These are phyloP conservation scores for Candida argentea DNA, from an alignment of 805 yeast species.

Conservation along the genomic window DNA sequence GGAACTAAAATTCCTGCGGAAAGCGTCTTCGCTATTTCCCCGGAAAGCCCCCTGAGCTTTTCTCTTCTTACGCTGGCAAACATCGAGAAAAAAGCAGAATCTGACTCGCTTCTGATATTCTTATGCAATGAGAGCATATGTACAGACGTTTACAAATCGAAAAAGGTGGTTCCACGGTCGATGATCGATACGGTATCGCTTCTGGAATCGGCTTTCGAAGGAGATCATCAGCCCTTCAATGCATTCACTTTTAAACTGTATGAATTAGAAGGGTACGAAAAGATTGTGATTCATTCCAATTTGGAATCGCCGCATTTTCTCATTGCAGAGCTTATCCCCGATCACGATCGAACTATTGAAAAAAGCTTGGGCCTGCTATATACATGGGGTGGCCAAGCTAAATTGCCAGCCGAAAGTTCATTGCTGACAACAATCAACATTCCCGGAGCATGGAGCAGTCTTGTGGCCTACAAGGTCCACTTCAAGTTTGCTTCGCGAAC, in stretches of 20 bases:
- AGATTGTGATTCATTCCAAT: conserved; percentile 31
- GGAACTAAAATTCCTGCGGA: conserved; percentile 1
- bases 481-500: conserved; percentile 5
- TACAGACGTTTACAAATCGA: conserved; percentile 28
- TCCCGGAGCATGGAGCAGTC: conserved; percentile 51
- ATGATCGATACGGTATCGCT: conserved; percentile 19
- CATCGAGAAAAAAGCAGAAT: conserved; percentile 3
- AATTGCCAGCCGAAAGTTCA: conserved; percentile 34
- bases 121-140: conserved; percentile 37
- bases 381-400: conserved; percentile 26
- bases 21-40: conserved; percentile 4
- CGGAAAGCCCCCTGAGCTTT: conserved; percentile 5
- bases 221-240: conserved; percentile 36
- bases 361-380: conserved; percentile 26
- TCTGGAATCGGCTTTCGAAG: conserved; percentile 50
- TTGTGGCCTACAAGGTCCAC: conserved; percentile 41
- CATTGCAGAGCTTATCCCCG: conserved; percentile 19
- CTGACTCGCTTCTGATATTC: conserved; percentile 19
- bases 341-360: conserved; percentile 12
- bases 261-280: conserved; percentile 34
- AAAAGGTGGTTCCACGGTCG: conserved; percentile 43
- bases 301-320: conserved; percentile 21
- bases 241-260: conserved; percentile 33
- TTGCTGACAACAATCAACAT: conserved; percentile 39
- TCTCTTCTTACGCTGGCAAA: conserved; percentile 13